These are phyloP conservation scores for Aspergillus terreus DNA, from an alignment of 2,329 filamentous ascomycete genomes.

Conservation along the genomic window DNA sequence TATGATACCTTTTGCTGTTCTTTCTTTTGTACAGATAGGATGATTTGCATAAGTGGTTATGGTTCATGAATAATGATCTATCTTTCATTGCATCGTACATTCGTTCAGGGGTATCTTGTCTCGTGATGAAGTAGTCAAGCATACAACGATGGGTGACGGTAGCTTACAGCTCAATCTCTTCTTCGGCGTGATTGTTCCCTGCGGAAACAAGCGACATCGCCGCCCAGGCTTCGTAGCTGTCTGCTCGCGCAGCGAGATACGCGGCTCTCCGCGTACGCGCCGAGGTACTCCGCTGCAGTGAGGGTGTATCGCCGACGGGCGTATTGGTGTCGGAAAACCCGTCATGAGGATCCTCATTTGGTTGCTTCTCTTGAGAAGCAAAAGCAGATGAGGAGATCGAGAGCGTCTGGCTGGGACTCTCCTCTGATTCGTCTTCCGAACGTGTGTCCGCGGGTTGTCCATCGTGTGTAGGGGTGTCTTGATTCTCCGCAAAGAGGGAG, in stretches of 20 bases:
- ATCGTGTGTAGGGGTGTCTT: neutral
- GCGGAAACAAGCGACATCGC: constrained; percentile 42
- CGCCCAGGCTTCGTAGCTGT: constrained; percentile 42
- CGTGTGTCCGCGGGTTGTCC: neutral
- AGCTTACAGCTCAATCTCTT: constrained; percentile 38
- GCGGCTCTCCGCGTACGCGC: constrained; percentile 27
- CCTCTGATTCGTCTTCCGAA: constrained; percentile 1
- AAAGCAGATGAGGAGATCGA: constrained; percentile 27
- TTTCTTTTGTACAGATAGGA: constrained; percentile 4
- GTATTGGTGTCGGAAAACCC: neutral
- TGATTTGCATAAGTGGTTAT: neutral
- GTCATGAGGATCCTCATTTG: neutral
- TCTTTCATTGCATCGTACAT: neutral
- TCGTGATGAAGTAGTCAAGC: too few relatives aligned
- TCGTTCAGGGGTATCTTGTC: neutral
- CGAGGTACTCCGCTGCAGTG: constrained; percentile 13
- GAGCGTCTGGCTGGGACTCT: constrained; percentile 15
- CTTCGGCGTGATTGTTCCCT: constrained; percentile 39
- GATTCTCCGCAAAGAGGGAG: neutral
- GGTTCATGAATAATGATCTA: neutral
- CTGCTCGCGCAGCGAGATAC: constrained; percentile 40
- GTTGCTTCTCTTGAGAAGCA: constrained; percentile 14
- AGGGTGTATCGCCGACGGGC: neutral
- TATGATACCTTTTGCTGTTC: neutral
- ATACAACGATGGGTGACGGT: neutral